Evolutionary conservation across 1,284 basidiomycete genomes (phyloP).

Genomic region (Tilletia walkeri): DNA sequence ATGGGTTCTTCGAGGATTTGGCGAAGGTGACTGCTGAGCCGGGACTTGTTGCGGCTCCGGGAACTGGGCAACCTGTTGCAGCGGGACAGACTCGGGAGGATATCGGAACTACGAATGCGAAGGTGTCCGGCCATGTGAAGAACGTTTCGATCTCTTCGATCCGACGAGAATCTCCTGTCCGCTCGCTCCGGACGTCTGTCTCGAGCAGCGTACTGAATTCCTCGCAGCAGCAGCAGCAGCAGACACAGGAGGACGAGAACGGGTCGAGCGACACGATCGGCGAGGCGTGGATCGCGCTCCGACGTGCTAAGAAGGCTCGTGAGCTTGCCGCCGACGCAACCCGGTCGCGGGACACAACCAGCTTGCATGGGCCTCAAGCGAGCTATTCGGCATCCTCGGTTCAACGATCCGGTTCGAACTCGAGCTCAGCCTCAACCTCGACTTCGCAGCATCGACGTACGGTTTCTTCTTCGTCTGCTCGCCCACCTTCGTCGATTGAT

Average conservation of each 20-base stretch:
- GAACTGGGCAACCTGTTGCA: background rate
- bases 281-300: background rate
- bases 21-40: background rate
- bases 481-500: no score
- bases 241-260: background rate
- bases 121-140: no score
- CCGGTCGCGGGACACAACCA: background rate
- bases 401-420: no score
- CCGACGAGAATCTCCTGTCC: background rate
- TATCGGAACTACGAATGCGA: no score
- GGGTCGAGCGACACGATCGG: background rate
- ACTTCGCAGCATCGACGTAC: no score
- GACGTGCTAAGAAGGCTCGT: background rate
- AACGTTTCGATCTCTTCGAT: background rate
- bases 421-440: no score
- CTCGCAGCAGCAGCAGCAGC: background rate
- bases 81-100: background rate
- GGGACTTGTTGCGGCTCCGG: background rate
- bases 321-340: background rate
- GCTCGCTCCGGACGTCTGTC: background rate
- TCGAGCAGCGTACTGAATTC: background rate
- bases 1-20: background rate
- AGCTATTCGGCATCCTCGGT: background rate
- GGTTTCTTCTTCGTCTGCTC: no score
- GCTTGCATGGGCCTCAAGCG: background rate